A percentile compares a stretch with the other conserved stretches of the same genome.
These are phyloP conservation scores for Hypoxylon fragiforme DNA, from an alignment of 495 filamentous ascomycete species.

Conservation along the genomic window DNA sequence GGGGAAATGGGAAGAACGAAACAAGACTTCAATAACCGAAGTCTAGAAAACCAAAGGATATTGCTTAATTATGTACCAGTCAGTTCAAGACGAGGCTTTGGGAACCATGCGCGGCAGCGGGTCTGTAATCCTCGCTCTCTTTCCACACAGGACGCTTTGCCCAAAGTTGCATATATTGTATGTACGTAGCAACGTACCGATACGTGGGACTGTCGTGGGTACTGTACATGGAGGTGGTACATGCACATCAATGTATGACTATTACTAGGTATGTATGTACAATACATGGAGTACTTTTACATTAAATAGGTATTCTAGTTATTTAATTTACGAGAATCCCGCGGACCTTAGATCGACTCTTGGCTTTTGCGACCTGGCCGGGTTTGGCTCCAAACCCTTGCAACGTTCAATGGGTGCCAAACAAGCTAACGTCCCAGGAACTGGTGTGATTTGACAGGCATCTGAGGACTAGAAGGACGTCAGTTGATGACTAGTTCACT, in stretches of 20 bases:
- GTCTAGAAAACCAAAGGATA: conserved; percentile 29
- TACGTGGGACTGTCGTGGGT: no score
- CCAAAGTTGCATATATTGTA: conserved; percentile 32
- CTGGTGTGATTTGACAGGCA: conserved; percentile 33
- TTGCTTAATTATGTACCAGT: conserved; percentile 41
- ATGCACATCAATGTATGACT: no score
- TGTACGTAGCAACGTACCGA: no score
- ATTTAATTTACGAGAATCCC: conserved; percentile 38
- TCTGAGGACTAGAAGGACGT: conserved; percentile 1
- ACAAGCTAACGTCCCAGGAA: conserved; percentile 35
- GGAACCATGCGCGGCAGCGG: conserved; percentile 39
- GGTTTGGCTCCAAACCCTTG: conserved; percentile 35
- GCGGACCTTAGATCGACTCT: conserved; percentile 37
- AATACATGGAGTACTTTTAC: no score
- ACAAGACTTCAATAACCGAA: conserved; percentile 28
- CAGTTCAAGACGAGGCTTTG: conserved; percentile 41
- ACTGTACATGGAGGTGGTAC: no score
- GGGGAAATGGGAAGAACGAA: conserved; percentile 32
- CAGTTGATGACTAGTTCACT: conserved; percentile 24
- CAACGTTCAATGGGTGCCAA: conserved; percentile 33
- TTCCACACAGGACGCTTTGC: conserved; percentile 29
- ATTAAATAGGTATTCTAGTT: conserved; percentile 16
- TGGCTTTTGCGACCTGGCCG: conserved; percentile 32
- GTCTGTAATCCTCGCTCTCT: conserved; percentile 33
- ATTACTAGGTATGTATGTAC: no score